Percentiles rank a stretch among this genome's conserved stretches.
These are phyloP conservation scores for Hericium erinaceus DNA, from an alignment of 768 basidiomycete species.

Conservation along the genomic window DNA sequence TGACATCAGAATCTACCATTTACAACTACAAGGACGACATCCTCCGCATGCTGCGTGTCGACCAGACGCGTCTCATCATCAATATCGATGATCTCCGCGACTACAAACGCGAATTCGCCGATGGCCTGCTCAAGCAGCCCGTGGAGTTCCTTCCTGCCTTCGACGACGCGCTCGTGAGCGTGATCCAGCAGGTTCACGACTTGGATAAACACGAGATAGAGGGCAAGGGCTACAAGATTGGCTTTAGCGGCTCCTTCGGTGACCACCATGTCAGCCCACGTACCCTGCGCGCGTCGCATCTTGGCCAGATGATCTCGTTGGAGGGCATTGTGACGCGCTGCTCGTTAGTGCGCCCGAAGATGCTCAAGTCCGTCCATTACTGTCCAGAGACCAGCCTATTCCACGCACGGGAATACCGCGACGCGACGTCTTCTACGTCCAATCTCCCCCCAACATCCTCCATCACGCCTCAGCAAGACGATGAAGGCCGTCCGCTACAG, in stretches of 20 bases:
- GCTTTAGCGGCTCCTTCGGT: conserved; percentile 93
- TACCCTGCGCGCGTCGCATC: conserved; percentile 77
- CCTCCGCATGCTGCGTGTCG: conserved; percentile 68
- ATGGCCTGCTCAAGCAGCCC: conserved; percentile 85
- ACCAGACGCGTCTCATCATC: conserved; percentile 83
- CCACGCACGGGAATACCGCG: conserved; percentile 85
- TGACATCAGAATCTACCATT: conserved; percentile 53
- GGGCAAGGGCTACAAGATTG: conserved; percentile 76
- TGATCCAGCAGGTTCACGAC: conserved; percentile 70
- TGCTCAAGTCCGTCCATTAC: conserved; percentile 95
- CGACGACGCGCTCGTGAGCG: conserved; percentile 69
- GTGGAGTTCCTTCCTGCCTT: conserved; percentile 82
- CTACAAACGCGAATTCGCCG: conserved; percentile 79
- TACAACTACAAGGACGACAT: conserved; percentile 86
- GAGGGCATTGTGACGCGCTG: conserved; percentile 99
- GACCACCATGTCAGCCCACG: conserved; percentile 97
- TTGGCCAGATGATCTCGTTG: conserved; percentile 93
- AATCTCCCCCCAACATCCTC: conserved; percentile 80
- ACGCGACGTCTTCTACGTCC: conserved; percentile 81
- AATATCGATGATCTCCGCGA: conserved; percentile 95
- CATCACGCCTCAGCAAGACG: conserved; percentile 85
- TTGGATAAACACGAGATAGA: conserved; percentile 73
- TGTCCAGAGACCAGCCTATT: conserved; percentile 81
- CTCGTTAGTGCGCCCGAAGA: conserved; percentile 96
- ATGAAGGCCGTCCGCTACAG: conserved; percentile 76